Base-by-base conservation (phyloP, 192 early-diverging fungal species). In the Paraglomus brasilianum region DNA sequence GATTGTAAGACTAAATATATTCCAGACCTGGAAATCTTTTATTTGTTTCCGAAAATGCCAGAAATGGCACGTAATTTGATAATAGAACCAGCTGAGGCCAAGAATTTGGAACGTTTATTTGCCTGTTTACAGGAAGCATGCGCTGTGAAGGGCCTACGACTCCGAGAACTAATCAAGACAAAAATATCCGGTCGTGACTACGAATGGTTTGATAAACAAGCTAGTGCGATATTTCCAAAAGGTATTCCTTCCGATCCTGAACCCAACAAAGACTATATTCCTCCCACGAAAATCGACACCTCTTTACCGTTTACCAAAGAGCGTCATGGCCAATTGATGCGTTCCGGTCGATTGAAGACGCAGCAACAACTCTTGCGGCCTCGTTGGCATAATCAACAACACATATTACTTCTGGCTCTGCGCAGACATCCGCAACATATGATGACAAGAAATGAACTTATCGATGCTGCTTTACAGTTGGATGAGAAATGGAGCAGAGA, bases 331-430 rank as follows among this genome's bases (percentile, higher is more conserved):
- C 30, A 30, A 30, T 30, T 30, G 3, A 30, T 30, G 30, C 30
- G 30, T 30, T 30, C 30, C 30, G 15, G 15, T 7, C 48, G 64
- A 4, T 21, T 47, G 8, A 48, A 15, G 41, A 46, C 48, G 49
- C 64, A 46, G 1, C 53, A 56, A 21, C 53, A 56, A 66, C 40
- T 66, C 36, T 22, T 58, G 36, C 15, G 67, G 63, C 93, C 93
- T 17, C 78, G 93, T n/a, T 96, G 94, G 94, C 92, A 93, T 43
- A 96, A 86, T 49, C 93, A 95, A 67, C 87, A 88, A 30, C 94
- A 93, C 72, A 75, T 96, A 68, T 78, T 96, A 74, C 91, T 91
- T 66, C 66, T 95, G 69, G 90, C 91, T 5, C 77, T 96, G 19
- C 79, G 89, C 7, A 83, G 92, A 24, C 82, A 82, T 60, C 83